These are phyloP conservation scores for Fusarium lyarnte DNA, from an alignment of 2,329 filamentous ascomycete species.

Conservation along the genomic window DNA sequence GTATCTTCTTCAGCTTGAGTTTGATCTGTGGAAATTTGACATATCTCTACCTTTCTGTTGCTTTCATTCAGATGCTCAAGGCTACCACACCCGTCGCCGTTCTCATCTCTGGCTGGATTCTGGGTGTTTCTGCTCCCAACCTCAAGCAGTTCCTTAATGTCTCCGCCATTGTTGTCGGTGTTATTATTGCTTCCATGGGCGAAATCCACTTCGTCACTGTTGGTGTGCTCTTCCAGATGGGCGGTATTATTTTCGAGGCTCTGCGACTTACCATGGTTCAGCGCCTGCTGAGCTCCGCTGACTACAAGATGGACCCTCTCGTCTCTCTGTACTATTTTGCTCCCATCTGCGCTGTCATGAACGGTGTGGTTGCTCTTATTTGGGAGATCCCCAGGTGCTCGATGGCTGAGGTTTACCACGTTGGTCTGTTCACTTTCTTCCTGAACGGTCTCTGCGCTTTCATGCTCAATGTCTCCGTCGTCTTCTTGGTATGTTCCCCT, in stretches of 20 bases:
- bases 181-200: constrained; percentile 92
- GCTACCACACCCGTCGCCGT: constrained; percentile 96
- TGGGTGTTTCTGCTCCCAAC: constrained; percentile 86
- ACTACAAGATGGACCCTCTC: constrained; percentile 92
- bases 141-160: constrained; percentile 91
- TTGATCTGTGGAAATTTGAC: constrained; percentile 97
- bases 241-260: constrained; percentile 83
- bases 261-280: constrained; percentile 86
- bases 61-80: constrained; percentile 99
- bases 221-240: constrained; percentile 82
- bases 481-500: constrained; percentile 75
- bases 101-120: constrained; percentile 85
- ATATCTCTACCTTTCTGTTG: constrained; percentile 93
- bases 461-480: constrained; percentile 84
- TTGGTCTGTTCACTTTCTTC: constrained; percentile 77
- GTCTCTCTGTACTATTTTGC: constrained; percentile 93
- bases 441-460: constrained; percentile 83
- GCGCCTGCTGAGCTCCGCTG: constrained; percentile 79
- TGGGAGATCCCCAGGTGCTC: constrained; percentile 77
- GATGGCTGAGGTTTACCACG: constrained; percentile 75
- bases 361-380: constrained; percentile 76
- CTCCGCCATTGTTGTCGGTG: constrained; percentile 92
- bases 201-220: constrained; percentile 92
- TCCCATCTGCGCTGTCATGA: constrained; percentile 84
- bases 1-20: constrained; percentile 93